Base-by-base conservation (phyloP, 768 basidiomycete genomes). In the Xerocomellus dryophilus region DNA sequence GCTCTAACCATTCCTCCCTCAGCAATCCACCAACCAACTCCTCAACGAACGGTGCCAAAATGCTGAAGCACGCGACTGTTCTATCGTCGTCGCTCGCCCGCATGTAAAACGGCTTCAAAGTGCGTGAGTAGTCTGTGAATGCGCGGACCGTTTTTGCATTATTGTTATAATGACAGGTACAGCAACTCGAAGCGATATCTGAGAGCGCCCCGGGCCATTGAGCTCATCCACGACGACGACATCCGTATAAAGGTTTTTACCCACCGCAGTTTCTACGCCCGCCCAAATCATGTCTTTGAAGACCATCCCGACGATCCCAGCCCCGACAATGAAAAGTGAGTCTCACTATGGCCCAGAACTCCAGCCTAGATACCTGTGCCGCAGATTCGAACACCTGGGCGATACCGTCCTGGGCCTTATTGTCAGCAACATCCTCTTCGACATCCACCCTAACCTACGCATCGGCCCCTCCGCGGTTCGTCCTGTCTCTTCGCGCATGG, bases 241-340 rank as follows among this genome's bases (percentile, higher is more conserved):
- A 78, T 87, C 48, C 70, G 73, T 39, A 67, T 65, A 35, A 82
- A 80, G 62, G 79, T 90, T 1, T 91, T 88, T 64, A 92, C 90
- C 2, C 90, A 92, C 63, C 83, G 88, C 34, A 86, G 85, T 65
- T 80, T 76, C 62, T 80, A 75, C 61, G 89, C 80, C 0, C 76
- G 90, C 2, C 87, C 88, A 0, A 84, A 81, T 7, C 82, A 87
- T 60, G 73, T 88, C 23, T 92, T 92, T 58, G 90, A 92, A 65
- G 90, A 92, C 67, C 76, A 73, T 35, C 80, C 77, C 0, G 75
- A 81, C 57, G 89, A 92, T 68, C 84, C 79, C 2, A 86, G 85
- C 47, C 89, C 88, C 7, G 90, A 92, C 65, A 91, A 92, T 57
- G 90, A 92, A 73, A 86, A 81, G 90, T 89, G 50, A 61, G 76